Conservation (phyloP, 768 basidiomycete genomes). For the Suillus ampliporus region DNA sequence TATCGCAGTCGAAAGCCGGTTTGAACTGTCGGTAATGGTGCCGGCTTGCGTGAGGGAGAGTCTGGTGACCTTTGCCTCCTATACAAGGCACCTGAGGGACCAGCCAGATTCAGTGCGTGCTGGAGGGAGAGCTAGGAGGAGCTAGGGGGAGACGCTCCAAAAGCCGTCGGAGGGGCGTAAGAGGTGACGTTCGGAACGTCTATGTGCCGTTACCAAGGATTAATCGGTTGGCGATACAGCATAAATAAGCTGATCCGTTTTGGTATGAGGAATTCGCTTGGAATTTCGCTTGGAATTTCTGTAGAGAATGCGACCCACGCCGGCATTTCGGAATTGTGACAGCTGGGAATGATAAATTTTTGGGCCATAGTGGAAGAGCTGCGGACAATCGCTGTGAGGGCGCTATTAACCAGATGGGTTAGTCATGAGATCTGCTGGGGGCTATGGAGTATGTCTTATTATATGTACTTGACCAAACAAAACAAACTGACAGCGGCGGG, state of each 20-base stretch:
- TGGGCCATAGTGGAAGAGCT: neutral
- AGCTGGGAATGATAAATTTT: neutral
- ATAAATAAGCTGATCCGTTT: neutral
- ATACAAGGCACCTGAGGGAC: neutral
- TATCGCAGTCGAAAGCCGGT: neutral
- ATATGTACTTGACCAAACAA: neutral
- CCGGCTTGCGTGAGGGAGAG: neutral
- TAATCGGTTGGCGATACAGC: neutral
- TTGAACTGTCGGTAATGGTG: neutral
- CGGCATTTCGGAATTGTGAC: no score
- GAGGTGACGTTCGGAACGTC: neutral
- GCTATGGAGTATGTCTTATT: neutral
- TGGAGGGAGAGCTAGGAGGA: no score
- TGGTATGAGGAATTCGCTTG: neutral
- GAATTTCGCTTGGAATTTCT: neutral
- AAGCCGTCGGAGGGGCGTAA: neutral
- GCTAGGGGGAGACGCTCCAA: neutral
- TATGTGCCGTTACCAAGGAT: neutral
- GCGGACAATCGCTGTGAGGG: neutral
- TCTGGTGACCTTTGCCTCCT: neutral
- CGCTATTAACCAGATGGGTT: neutral
- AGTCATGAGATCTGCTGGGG: neutral
- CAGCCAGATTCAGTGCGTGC: neutral
- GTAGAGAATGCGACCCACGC: neutral
- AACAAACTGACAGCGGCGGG: neutral